phyloP scores from a whole-genome alignment of 2,329 filamentous ascomycete genomes.

The Epichloe glyceriae region DNA sequence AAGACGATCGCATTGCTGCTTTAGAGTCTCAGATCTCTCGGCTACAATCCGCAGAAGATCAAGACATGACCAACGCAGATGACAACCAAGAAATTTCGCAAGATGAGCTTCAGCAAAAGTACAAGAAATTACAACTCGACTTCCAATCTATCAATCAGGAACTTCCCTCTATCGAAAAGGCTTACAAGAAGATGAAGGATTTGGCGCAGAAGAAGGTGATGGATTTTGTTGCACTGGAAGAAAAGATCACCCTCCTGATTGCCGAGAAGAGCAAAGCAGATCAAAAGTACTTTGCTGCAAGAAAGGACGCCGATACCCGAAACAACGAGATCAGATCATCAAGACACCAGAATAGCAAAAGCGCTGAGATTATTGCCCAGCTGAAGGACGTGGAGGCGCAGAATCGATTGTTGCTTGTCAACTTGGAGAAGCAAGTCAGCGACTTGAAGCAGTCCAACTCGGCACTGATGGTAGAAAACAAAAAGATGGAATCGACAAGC shows the following conservation, averaged over 20 bases:
- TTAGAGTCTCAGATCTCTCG: conserved; percentile 75
- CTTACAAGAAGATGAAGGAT: conserved; percentile 79
- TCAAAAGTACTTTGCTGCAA: conserved; percentile 92
- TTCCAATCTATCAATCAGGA: conserved; percentile 78
- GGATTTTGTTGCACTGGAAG: conserved; percentile 63
- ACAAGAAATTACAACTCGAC: conserved; percentile 63
- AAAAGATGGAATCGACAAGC: conserved; percentile 58
- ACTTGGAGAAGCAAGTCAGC: conserved; percentile 80
- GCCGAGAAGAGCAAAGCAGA: conserved; percentile 94
- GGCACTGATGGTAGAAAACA: conserved; percentile 58
- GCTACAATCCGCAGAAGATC: conserved; percentile 38
- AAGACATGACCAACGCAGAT: conserved; percentile 29
- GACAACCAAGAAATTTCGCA: conserved; percentile 45
- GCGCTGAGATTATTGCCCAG: conserved; percentile 83
- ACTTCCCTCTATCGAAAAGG: conserved; percentile 75
- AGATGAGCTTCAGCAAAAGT: conserved; percentile 63
- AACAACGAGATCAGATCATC: conserved; percentile 69
- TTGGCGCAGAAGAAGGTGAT: conserved; percentile 77
- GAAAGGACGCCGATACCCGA: conserved; percentile 83
- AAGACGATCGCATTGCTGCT: conserved; percentile 66
- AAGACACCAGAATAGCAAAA: conserved; percentile 74
- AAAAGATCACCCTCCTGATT: conserved; percentile 57
- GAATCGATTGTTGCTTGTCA: conserved; percentile 61
- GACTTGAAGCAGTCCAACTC: conserved; percentile 70
- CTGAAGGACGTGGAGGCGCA: conserved; percentile 81